Evolutionary conservation across 2,329 filamentous ascomycete species (phyloP).

Genomic region (Pseudodiploospora longispora): DNA sequence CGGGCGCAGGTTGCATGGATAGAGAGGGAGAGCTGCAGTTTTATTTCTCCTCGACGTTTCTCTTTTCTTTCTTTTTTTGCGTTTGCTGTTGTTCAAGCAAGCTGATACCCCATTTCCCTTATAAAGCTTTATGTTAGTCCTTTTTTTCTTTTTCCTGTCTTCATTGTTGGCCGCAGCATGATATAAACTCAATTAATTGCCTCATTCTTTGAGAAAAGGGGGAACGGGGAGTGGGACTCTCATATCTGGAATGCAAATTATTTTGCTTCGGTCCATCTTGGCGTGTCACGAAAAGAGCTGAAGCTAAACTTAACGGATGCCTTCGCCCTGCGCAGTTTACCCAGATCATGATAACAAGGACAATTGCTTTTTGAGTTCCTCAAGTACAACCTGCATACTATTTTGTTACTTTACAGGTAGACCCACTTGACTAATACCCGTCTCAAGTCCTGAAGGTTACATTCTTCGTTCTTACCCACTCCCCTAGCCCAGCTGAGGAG

Average conservation of each 20-base stretch:
- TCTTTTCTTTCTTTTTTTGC: background rate
- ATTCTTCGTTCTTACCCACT: conserved; percentile 57
- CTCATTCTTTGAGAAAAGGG: background rate
- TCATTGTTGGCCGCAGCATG: background rate
- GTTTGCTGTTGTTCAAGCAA: background rate
- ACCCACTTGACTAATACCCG: too few relatives aligned
- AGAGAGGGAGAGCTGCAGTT: background rate
- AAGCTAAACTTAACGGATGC: too few relatives aligned
- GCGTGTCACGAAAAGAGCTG: too few relatives aligned
- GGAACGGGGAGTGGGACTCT: background rate
- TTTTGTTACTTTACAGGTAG: background rate
- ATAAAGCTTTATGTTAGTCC: background rate
- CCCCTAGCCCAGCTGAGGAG: conserved; percentile 41
- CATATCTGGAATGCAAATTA: too few relatives aligned
- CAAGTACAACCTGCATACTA: too few relatives aligned
- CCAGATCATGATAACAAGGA: too few relatives aligned
- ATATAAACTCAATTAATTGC: background rate
- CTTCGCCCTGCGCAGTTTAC: too few relatives aligned
- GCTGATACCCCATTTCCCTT: conserved; percentile 3
- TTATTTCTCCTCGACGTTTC: background rate
- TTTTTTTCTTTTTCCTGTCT: too few relatives aligned
- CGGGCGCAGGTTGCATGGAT: background rate
- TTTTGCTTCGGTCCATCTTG: too few relatives aligned
- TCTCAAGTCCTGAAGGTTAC: conserved; percentile 44
- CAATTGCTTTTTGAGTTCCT: too few relatives aligned